Conservation (phyloP, 768 basidiomycete genomes). For the Trametes cubensis region DNA sequence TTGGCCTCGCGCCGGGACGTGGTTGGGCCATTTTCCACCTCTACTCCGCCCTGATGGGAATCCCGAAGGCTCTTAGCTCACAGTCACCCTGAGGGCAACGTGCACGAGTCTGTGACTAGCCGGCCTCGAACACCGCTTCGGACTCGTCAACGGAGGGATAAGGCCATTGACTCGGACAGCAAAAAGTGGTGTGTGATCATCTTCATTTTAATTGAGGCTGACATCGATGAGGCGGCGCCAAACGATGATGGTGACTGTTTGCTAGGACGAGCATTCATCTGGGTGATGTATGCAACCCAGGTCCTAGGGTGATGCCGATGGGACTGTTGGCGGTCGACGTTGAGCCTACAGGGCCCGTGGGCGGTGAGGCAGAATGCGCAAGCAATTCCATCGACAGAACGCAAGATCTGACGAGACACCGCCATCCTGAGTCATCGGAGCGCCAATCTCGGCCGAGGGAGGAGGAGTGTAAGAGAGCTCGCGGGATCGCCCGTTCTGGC, state of each 20-base stretch:
- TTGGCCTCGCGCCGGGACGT: slow-evolving; percentile 15
- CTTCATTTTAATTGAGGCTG: not conserved
- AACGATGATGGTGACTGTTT: slow-evolving; percentile 3
- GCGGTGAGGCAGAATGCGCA: not conserved
- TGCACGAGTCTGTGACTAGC: slow-evolving; percentile 1
- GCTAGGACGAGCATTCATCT: not conserved
- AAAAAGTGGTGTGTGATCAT: not conserved
- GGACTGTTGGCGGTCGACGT: not conserved
- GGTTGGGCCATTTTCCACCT: not conserved
- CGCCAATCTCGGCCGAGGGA: slow-evolving; percentile 16
- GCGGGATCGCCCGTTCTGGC: slow-evolving; percentile 8
- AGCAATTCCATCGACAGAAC: slow-evolving; percentile 1
- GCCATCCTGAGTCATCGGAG: slow-evolving; percentile 18
- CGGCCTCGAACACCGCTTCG: slow-evolving; percentile 15
- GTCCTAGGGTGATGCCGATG: slow-evolving; percentile 1
- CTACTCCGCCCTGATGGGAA: not conserved
- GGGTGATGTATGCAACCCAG: slow-evolving; percentile 1
- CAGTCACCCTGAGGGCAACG: not conserved
- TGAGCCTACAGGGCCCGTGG: not conserved
- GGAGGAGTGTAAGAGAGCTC: not conserved
- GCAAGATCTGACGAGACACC: slow-evolving; percentile 19
- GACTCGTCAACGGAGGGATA: slow-evolving; percentile 12
- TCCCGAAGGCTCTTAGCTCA: not conserved
- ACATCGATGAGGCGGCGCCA: slow-evolving; percentile 11
- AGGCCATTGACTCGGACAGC: slow-evolving; percentile 11